Conservation (phyloP, 306 rosid genomes). For the Quercus suber region DNA sequence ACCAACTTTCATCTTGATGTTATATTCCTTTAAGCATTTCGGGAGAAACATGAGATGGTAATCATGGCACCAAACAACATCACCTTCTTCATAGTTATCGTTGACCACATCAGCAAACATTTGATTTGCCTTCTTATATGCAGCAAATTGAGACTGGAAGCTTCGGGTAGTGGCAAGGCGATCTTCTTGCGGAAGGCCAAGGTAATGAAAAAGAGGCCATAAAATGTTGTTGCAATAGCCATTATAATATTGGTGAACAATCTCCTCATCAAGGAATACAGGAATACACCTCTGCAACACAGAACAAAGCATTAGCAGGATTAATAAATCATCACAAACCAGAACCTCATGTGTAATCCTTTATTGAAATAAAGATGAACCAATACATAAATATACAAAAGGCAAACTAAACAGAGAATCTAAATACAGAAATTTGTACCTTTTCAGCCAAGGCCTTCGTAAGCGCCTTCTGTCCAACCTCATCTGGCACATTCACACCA, state of each 20-base stretch:
- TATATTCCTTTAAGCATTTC: slow-evolving; percentile 68
- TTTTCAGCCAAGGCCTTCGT: slow-evolving; percentile 83
- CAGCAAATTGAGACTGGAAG: slow-evolving; percentile 87
- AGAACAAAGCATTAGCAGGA: slow-evolving; percentile 21
- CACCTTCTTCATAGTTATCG: slow-evolving; percentile 77
- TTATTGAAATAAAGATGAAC: slow-evolving; percentile 4
- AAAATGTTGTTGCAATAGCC: slow-evolving; percentile 90
- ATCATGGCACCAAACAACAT: slow-evolving; percentile 96
- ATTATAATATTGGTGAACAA: slow-evolving; percentile 88
- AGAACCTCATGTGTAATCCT: neutral
- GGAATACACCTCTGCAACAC: slow-evolving; percentile 75
- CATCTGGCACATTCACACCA: slow-evolving; percentile 88
- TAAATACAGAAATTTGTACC: slow-evolving; percentile 32
- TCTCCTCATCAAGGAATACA: slow-evolving; percentile 88
- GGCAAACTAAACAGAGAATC: neutral
- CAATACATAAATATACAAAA: neutral
- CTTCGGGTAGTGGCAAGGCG: slow-evolving; percentile 95
- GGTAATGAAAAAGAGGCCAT: slow-evolving; percentile 95
- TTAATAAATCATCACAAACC: neutral
- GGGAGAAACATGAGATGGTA: slow-evolving; percentile 97
- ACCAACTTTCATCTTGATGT: slow-evolving; percentile 80
- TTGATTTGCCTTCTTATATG: slow-evolving; percentile 85
- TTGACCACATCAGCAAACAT: slow-evolving; percentile 94
- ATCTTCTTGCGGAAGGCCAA: slow-evolving; percentile 96
- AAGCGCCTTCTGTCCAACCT: slow-evolving; percentile 80